Evolutionary conservation across 2,329 filamentous ascomycete genomes (phyloP), one percentile per base, ranked within the genome.

Genomic region (Sporothrix dimorphospora): DNA sequence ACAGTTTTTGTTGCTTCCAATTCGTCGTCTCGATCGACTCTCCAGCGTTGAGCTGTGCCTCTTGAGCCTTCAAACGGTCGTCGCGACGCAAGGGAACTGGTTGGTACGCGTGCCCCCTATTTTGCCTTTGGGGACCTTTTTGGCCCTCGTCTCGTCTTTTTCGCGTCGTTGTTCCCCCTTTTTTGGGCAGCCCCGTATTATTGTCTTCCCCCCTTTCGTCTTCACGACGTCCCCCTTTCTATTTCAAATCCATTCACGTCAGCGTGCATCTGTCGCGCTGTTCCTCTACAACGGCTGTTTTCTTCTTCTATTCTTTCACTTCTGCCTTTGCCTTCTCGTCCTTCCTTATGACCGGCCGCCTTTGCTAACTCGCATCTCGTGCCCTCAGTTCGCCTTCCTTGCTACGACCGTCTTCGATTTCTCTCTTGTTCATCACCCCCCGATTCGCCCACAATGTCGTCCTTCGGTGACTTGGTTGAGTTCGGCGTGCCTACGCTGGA

Each of bases 401-500:
- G 65, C 65, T 34, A 34, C 65, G 24, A 65, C 71, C 45, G 27
- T 51, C 27, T 65, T 40, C 27, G 53, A 11, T 12, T 40, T 45
- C 30, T 19, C 1, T 21, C 30, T 21, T 55, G 9, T 72, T 30
- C 27, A 69, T 40, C 27, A 30, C 70, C 27, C 55, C n/a, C 19
- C 65, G 8, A 59, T 38, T 65, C 38, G 59, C 38, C 24, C 71
- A 72, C 72, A 66, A 76, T 76, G 75, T 73, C 75, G 66, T 73
- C 71, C 14, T 63, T 71, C 40, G 45, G 42, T 55, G 71, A 75
- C 51, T 34, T 77, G 38, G 69, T 75, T 57, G 59, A 74, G 34
- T 87, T 90, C 74, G 87, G 93, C 80, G 81, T 90, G 76, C 95
- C 95, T 72, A 94, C 94, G 74, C 87, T 98, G 82, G 94, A 98